Evolutionary conservation across 116 monocot species (phyloP).

Genomic region (Papilionanthe hybrid): DNA sequence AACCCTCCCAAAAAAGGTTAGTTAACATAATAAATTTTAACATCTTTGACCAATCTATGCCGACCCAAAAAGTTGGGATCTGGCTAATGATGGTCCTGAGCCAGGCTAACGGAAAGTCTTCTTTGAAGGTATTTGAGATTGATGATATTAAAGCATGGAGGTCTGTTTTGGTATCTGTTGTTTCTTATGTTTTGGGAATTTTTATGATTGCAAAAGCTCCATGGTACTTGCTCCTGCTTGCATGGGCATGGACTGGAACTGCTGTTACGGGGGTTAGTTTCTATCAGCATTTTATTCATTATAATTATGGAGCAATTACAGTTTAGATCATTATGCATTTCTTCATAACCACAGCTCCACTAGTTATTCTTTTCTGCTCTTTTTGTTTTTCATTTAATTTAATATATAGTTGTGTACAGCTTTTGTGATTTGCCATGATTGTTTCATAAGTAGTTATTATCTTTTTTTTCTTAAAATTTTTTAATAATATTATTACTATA

Average conservation of each 20-base stretch:
- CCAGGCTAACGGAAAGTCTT: constrained; percentile 3
- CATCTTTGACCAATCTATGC: background rate
- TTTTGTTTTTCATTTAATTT: background rate
- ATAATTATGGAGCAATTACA: background rate
- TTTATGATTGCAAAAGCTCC: constrained; percentile 68
- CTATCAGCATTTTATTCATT: background rate
- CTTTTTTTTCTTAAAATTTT: background rate
- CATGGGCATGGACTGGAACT: constrained; percentile 98
- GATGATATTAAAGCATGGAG: constrained; percentile 91
- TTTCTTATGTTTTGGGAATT: constrained; percentile 78
- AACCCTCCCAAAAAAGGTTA: constrained; percentile 78
- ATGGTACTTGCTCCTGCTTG: constrained; percentile 88
- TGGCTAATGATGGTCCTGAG: background rate
- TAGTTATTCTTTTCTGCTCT: background rate
- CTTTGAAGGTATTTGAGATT: constrained; percentile 88
- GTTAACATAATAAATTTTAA: background rate
- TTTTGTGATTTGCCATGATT: constrained; percentile 99
- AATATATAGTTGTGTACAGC: background rate
- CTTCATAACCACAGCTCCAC: background rate
- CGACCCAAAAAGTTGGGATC: too few relatives aligned
- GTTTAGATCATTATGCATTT: constrained; percentile 4
- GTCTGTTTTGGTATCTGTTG: constrained; percentile 73
- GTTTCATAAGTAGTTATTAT: constrained; percentile 11
- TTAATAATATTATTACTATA: constrained; percentile 19
- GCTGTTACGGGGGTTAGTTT: constrained; percentile 87